Conservation (phyloP, 179 eudicot species). For the Drosera spatulata region DNA sequence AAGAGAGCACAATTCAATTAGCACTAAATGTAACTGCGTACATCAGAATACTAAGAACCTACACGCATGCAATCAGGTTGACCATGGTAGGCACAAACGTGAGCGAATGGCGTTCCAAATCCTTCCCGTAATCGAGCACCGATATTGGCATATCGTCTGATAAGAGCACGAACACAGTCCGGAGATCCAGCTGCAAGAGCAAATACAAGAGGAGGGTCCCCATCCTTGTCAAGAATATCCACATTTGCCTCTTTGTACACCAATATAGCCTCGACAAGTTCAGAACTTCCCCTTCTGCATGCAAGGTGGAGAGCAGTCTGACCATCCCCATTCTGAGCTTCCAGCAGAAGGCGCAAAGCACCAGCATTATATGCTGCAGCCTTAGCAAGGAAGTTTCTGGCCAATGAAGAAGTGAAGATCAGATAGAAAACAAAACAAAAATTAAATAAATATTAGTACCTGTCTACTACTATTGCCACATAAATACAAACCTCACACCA, state of each 20-base stretch:
- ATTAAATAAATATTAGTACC: not conserved
- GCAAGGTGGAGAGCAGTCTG: constrained; percentile 99
- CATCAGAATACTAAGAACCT: constrained; percentile 19
- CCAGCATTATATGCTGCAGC: constrained; percentile 45
- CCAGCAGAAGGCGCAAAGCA: constrained; percentile 51
- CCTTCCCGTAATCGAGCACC: constrained; percentile 83
- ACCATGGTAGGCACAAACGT: constrained; percentile 98
- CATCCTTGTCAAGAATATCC: constrained; percentile 90
- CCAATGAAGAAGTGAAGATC: constrained; percentile 11
- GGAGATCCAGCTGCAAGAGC: constrained; percentile 99
- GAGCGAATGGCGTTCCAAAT: constrained; percentile 93
- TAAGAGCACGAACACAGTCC: constrained; percentile 90
- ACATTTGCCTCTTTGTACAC: constrained; percentile 77
- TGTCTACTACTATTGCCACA: too few relatives aligned
- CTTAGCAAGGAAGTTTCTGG: constrained; percentile 69
- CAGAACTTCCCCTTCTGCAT: constrained; percentile 90
- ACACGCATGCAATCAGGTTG: constrained; percentile 99
- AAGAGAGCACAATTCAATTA: constrained; percentile 5
- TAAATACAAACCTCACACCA: constrained; percentile 69
- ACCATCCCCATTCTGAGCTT: constrained; percentile 91
- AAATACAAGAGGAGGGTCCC: constrained; percentile 97
- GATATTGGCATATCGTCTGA: constrained; percentile 71
- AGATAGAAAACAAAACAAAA: constrained; percentile 9
- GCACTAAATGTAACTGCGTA: not conserved
- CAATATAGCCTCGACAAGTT: constrained; percentile 85